Evolutionary conservation across 495 filamentous ascomycete species (phyloP).

Genomic region (Pyronema omphalodes): DNA sequence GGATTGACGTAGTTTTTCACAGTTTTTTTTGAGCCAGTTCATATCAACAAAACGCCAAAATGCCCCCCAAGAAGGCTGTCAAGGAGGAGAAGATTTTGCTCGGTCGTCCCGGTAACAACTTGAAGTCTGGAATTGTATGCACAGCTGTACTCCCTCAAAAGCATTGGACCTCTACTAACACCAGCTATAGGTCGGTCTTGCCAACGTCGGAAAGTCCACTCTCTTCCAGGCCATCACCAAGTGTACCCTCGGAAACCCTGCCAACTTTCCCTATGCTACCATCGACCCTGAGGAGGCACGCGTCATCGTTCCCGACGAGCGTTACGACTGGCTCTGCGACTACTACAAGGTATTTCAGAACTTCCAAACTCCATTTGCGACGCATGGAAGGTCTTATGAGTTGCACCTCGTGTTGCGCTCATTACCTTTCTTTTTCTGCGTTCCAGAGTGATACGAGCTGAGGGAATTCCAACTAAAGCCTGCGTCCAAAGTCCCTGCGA

Average conservation of each 20-base stretch:
- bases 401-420: conserved; percentile 10
- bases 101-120: conserved; percentile 89
- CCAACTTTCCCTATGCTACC: conserved; percentile 98
- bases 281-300: conserved; percentile 97
- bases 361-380: background rate
- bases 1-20: background rate
- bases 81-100: conserved; percentile 66
- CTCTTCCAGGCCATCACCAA: conserved; percentile 99
- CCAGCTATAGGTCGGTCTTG: conserved; percentile 65
- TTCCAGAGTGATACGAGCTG: conserved; percentile 5
- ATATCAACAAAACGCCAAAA: conserved; percentile 28
- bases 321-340: conserved; percentile 86
- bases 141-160: background rate
- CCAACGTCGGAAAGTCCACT: conserved; percentile 98
- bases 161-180: background rate
- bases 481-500: conserved; percentile 87
- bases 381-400: background rate
- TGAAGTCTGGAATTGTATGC: conserved; percentile 94
- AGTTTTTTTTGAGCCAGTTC: background rate
- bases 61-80: conserved; percentile 57
- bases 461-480: conserved; percentile 34
- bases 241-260: conserved; percentile 91
- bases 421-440: conserved; percentile 5
- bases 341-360: conserved; percentile 47
- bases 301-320: conserved; percentile 90